These are phyloP conservation scores for Gracilaria domingensis DNA, from an alignment of 23 red algal species.

Conservation along the genomic window DNA sequence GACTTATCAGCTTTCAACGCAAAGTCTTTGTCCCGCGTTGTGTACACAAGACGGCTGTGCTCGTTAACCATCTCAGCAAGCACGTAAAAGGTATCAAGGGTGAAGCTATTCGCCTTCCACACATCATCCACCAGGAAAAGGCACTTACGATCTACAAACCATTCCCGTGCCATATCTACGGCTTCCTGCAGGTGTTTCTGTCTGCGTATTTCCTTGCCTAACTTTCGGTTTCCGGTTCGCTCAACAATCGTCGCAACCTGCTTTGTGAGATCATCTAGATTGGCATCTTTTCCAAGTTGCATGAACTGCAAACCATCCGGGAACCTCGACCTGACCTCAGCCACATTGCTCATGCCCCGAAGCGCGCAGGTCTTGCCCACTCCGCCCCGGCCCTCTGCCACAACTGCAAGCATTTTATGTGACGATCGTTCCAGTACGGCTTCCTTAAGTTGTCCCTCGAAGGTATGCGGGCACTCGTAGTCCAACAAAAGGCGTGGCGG, in stretches of 20 bases:
- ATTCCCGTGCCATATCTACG: neutral
- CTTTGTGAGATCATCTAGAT: neutral
- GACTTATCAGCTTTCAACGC: neutral
- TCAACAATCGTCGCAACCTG: neutral
- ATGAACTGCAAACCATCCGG: neutral
- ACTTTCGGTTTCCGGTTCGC: neutral
- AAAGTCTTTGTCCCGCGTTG: neutral
- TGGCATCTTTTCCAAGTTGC: neutral
- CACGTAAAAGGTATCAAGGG: neutral
- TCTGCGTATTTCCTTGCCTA: neutral
- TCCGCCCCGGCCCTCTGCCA: neutral
- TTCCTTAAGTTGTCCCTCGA: neutral
- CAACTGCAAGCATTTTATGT: neutral
- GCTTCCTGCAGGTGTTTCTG: neutral
- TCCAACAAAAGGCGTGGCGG: neutral
- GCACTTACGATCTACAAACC: slow-evolving; percentile 5
- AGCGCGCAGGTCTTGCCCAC: neutral
- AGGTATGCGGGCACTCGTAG: neutral
- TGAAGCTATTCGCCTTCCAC: neutral
- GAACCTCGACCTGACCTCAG: neutral
- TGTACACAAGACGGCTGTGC: neutral
- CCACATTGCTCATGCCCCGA: neutral
- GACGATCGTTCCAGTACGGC: neutral
- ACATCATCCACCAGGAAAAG: slow-evolving; percentile 23
- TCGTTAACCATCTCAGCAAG: neutral